Evolutionary conservation across 169 alveolate genomes (phyloP).

Genomic region (Cryptosporidium xiaoi): DNA sequence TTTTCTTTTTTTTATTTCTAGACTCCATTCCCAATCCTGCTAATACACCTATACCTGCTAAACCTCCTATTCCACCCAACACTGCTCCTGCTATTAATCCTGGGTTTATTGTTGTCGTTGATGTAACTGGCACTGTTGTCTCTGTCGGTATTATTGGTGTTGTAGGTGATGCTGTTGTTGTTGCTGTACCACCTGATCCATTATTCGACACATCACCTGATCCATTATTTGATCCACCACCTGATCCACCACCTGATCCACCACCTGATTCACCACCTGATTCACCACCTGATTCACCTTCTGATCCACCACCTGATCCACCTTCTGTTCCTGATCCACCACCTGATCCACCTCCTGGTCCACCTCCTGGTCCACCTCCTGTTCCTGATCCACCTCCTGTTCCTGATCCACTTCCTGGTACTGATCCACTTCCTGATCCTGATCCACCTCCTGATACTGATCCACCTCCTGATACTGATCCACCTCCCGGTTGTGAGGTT

Average conservation of each 20-base stretch:
- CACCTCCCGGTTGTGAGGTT: not conserved
- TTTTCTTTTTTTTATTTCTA: not conserved
- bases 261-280: too few species aligned
- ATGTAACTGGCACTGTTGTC: not conserved
- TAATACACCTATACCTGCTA: slow-evolving; percentile 39
- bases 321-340: not conserved
- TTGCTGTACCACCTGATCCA: not conserved
- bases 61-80: slow-evolving; percentile 35
- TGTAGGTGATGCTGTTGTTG: not conserved
- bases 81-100: slow-evolving; percentile 70
- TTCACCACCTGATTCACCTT: too few species aligned
- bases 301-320: too few species aligned
- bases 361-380: too few species aligned
- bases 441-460: too few species aligned
- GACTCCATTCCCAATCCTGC: slow-evolving; percentile 28
- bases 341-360: not conserved
- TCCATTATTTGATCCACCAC: too few species aligned
- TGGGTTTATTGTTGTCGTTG: not conserved
- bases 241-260: too few species aligned
- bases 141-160: not conserved
- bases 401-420: too few species aligned
- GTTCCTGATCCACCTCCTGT: too few species aligned
- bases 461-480: not conserved
- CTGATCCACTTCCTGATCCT: not conserved
- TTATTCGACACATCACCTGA: too few species aligned